phyloP scores from a whole-genome alignment of 257 asterid species.

The Pogostemon cablin region DNA sequence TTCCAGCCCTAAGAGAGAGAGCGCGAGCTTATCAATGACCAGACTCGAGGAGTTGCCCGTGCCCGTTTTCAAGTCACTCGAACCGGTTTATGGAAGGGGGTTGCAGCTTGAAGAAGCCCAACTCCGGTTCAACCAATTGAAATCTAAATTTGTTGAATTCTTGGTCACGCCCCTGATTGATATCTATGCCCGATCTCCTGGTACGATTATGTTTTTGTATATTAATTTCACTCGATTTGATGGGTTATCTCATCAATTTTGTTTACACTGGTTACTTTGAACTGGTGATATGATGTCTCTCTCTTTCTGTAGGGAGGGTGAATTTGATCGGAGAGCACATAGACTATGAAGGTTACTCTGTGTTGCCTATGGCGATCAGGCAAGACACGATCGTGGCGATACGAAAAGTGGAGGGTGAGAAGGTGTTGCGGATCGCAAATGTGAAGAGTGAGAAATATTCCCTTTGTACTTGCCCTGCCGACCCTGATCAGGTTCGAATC shows the following conservation, averaged over 20 bases:
- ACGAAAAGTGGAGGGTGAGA: conserved; percentile 57
- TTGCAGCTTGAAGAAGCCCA: conserved; percentile 86
- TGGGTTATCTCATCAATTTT: neutral
- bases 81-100: conserved; percentile 81
- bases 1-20: no score
- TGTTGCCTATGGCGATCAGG: conserved; percentile 96
- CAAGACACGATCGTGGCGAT: conserved; percentile 93
- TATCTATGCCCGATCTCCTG: conserved; percentile 88
- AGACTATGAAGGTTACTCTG: conserved; percentile 98
- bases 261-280: neutral
- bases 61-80: conserved; percentile 64
- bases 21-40: conserved; percentile 44
- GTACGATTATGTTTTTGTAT: conserved; percentile 32
- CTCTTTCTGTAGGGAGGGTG: conserved; percentile 71
- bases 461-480: conserved; percentile 84
- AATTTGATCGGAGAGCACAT: conserved; percentile 98
- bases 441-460: conserved; percentile 76
- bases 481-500: conserved; percentile 72
- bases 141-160: conserved; percentile 66
- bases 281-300: neutral
- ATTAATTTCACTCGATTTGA: no score
- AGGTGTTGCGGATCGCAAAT: conserved; percentile 68
- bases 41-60: conserved; percentile 73
- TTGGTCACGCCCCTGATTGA: conserved; percentile 71
- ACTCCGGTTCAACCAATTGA: conserved; percentile 66